phyloP scores from a whole-genome alignment of 164 flowering plant species.

The Vitis riparia region DNA sequence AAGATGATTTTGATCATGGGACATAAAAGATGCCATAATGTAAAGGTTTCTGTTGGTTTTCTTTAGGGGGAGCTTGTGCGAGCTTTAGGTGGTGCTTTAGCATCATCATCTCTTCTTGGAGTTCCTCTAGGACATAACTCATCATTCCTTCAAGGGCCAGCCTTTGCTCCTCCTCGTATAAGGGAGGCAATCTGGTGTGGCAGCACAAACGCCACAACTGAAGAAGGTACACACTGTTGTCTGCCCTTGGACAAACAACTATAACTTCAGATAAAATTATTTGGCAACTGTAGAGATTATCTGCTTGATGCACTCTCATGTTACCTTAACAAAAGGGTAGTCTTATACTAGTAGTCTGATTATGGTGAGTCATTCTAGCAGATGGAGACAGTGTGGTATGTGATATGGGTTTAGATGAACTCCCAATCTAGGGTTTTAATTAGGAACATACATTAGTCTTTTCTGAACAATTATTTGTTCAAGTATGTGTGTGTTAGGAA shows the following conservation, averaged over 20 bases:
- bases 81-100: conserved; percentile 78
- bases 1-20: neutral
- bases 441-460: too few species aligned
- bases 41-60: conserved; percentile 3
- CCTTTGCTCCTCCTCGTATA: conserved; percentile 98
- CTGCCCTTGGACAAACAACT: neutral
- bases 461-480: too few species aligned
- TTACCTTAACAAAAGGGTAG: neutral
- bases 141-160: conserved; percentile 97
- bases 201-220: conserved; percentile 91
- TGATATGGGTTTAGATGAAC: neutral
- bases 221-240: conserved; percentile 56
- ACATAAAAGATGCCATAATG: neutral
- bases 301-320: neutral
- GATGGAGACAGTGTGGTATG: neutral
- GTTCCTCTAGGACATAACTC: conserved; percentile 97
- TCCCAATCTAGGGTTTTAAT: too few species aligned
- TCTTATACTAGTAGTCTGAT: neutral
- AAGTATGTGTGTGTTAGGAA: too few species aligned
- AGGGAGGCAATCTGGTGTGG: conserved; percentile 99
- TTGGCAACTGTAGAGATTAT: neutral
- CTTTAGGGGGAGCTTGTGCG: conserved; percentile 87
- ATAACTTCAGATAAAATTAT: neutral
- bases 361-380: neutral
- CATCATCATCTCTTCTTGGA: conserved; percentile 85